These are phyloP conservation scores for Basipetospora sp. DNA, from an alignment of 2,329 filamentous ascomycete genomes.

Conservation along the genomic window DNA sequence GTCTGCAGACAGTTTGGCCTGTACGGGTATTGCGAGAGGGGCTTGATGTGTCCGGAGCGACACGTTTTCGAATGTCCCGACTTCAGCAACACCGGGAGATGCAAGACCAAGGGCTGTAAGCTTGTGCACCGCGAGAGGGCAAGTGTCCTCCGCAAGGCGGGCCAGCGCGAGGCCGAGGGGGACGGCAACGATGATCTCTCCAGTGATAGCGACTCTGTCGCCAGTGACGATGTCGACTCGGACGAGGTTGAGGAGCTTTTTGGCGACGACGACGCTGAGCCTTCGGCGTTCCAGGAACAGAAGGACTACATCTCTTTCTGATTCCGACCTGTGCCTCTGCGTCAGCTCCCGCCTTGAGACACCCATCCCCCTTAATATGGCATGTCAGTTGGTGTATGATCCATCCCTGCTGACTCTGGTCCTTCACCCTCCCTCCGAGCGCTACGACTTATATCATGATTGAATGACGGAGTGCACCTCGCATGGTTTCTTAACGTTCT, in stretches of 20 bases:
- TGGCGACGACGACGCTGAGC: constrained; percentile 35
- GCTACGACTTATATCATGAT: no score
- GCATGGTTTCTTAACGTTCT: no score
- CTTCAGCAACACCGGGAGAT: constrained; percentile 79
- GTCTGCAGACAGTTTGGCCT: constrained; percentile 77
- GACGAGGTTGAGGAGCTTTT: constrained; percentile 57
- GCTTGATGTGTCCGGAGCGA: constrained; percentile 59
- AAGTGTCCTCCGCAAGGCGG: constrained; percentile 58
- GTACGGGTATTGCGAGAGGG: constrained; percentile 78
- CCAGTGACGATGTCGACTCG: constrained; percentile 67
- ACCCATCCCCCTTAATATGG: no score
- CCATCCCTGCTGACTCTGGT: no score
- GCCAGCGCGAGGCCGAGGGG: constrained; percentile 29
- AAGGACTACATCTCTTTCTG: constrained; percentile 42
- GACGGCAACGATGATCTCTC: constrained; percentile 50
- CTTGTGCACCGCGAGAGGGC: constrained; percentile 79
- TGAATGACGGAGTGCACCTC: no score
- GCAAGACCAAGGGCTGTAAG: constrained; percentile 67
- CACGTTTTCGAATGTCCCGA: constrained; percentile 91
- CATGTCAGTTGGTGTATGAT: no score
- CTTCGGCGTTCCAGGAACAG: constrained; percentile 40
- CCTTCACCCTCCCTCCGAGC: no score
- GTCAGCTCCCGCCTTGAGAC: no score
- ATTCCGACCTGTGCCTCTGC: no score
- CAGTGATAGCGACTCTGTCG: constrained; percentile 59